These are phyloP conservation scores for Flaveria trinervia DNA, from an alignment of 129 eudicot species.

Conservation along the genomic window DNA sequence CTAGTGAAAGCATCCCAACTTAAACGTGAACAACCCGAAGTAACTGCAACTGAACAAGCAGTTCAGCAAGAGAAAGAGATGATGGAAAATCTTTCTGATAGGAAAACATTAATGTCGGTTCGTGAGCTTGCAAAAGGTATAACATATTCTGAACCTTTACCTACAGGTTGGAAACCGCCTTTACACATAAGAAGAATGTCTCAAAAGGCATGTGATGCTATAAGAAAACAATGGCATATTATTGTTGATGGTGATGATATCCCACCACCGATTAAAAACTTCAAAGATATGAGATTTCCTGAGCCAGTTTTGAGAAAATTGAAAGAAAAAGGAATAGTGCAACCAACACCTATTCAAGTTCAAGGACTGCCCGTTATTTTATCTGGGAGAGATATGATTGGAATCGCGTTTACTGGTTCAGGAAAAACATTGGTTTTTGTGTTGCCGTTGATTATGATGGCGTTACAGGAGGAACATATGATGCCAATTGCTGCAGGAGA, in stretches of 20 bases:
- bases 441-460: constrained; percentile 71
- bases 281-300: constrained; percentile 80
- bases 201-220: constrained; percentile 46
- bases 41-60: constrained; percentile 61
- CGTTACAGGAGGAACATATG: constrained; percentile 81
- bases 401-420: constrained; percentile 83
- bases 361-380: constrained; percentile 83
- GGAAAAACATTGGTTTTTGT: constrained; percentile 83
- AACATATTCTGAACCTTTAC: constrained; percentile 62
- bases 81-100: constrained; percentile 69
- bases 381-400: constrained; percentile 84
- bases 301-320: constrained; percentile 60
- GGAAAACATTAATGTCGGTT: constrained; percentile 69
- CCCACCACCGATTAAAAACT: constrained; percentile 79
- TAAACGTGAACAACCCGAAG: constrained; percentile 72
- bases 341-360: constrained; percentile 84
- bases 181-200: constrained; percentile 63
- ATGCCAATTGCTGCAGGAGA: constrained; percentile 89
- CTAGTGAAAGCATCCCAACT: constrained; percentile 77
- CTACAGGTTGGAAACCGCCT: constrained; percentile 85
- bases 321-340: constrained; percentile 74
- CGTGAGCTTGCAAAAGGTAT: constrained; percentile 82
- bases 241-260: constrained; percentile 80
- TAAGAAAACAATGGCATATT: constrained; percentile 80
- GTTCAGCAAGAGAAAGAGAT: constrained; percentile 75